Evolutionary conservation across 2,329 filamentous ascomycete genomes (phyloP).

Genomic region (Colletotrichum paranaense): DNA sequence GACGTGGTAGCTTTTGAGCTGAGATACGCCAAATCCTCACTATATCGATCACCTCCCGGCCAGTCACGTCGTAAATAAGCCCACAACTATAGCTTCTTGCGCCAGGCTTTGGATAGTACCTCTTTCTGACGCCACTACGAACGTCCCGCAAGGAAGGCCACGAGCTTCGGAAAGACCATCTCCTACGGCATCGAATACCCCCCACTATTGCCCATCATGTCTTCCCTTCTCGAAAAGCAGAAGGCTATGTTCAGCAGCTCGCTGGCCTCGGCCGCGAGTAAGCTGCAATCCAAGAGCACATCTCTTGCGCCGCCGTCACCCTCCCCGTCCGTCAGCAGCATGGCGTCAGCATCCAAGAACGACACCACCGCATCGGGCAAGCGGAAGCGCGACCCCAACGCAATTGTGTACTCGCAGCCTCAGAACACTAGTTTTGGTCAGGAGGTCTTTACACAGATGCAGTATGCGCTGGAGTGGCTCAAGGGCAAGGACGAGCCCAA

Average conservation of each 20-base stretch:
- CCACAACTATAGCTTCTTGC: neutral
- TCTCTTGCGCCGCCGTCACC: constrained; percentile 70
- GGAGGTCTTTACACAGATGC: constrained; percentile 87
- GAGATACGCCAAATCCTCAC: neutral
- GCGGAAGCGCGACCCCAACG: constrained; percentile 66
- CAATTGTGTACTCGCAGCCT: constrained; percentile 80
- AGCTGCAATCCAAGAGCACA: constrained; percentile 64
- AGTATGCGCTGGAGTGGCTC: constrained; percentile 87
- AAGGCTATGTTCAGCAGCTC: constrained; percentile 71
- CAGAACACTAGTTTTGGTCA: constrained; percentile 79
- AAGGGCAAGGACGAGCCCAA: constrained; percentile 76
- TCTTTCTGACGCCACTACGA: neutral
- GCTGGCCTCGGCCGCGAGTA: constrained; percentile 72
- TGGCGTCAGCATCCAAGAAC: constrained; percentile 53
- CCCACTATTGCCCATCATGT: constrained; percentile 53
- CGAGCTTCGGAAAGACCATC: neutral
- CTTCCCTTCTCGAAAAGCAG: constrained; percentile 74
- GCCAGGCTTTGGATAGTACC: neutral
- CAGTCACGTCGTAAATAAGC: neutral
- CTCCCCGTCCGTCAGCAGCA: constrained; percentile 67
- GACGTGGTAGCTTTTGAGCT: neutral
- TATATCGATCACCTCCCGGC: neutral
- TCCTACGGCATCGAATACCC: neutral
- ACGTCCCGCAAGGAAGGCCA: neutral
- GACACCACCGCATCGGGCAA: constrained; percentile 75